Conservation (phyloP, 164 flowering plant species). For the Nymphaea thermarum region DNA sequence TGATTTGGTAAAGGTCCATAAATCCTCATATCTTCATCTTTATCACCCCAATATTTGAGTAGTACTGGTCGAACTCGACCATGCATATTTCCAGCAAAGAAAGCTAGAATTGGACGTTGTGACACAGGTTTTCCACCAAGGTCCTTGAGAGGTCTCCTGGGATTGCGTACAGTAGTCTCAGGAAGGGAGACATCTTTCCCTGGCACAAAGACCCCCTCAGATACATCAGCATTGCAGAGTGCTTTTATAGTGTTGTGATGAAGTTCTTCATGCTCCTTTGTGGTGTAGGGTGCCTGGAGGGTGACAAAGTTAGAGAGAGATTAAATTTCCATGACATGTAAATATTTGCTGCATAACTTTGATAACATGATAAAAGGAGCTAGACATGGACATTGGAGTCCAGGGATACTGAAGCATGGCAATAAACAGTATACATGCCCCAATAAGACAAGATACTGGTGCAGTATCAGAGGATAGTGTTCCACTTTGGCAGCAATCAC, state of each 20-base stretch:
- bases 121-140: slow-evolving; percentile 27
- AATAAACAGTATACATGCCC: too few species aligned
- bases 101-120: slow-evolving; percentile 24
- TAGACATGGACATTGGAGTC: too few species aligned
- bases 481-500: too few species aligned
- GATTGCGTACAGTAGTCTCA: slow-evolving; percentile 16
- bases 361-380: too few species aligned
- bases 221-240: slow-evolving; percentile 38
- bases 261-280: slow-evolving; percentile 14
- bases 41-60: slow-evolving; percentile 5
- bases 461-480: too few species aligned
- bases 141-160: slow-evolving; percentile 17
- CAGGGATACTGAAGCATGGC: too few species aligned
- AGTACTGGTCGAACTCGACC: slow-evolving; percentile 26
- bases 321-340: too few species aligned
- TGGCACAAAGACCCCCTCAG: slow-evolving; percentile 20
- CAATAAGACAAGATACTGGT: too few species aligned
- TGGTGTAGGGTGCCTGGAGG: slow-evolving; percentile 16
- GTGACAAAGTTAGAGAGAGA: neutral
- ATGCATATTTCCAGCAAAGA: slow-evolving; percentile 37
- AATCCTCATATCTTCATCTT: slow-evolving; percentile 7
- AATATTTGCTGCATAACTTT: too few species aligned
- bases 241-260: slow-evolving; percentile 20
- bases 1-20: slow-evolving; percentile 8
- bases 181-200: slow-evolving; percentile 38